Base-by-base conservation (phyloP, 371 early-diverging fungal genomes). In the Chytridium lagenaria region DNA sequence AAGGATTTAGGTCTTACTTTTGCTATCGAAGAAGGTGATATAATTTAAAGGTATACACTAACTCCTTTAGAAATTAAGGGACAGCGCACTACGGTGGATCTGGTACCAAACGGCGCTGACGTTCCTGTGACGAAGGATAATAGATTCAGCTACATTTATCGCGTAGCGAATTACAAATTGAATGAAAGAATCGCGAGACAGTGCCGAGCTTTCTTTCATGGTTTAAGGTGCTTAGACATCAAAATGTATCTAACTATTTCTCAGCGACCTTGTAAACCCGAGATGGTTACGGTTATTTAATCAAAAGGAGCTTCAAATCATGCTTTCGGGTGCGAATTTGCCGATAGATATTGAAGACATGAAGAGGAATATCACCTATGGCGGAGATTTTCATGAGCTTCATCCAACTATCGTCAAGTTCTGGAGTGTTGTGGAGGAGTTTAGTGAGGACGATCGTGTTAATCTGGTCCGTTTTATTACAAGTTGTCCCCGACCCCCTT, bases 381-480 rank as follows among this genome's bases (percentile, higher is more conserved):
- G 59, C 26, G 84, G 81, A 38, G 87, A 76, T 36, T 87, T 73
- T 70, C 69, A 72, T 40, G 78, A 75, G 1, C 22, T 28, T 16
- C 85, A 85, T 75, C 83, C 82, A 22, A 84, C 85, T 0, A 83
- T 86, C 31, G 31, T 36, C 19, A 74, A 85, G 28, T 92, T 98
- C 57, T 98, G 98, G 98, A 76, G 80, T 16, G 92, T 93, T 2
- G 87, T 96, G 1, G 77, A 85, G 39, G 79, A 83, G 16, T 85
- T 93, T 73, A 73, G 76, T 15, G 78, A 83, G 16, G 88, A 85
- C 37, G 85, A 95, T 72, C 86, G 90, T 5, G 84, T 87, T 71
- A 80, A 85, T 64, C 88, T 98, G 68, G 80, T 96, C 67, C 92
- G 92, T 77, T 98, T 96, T 83, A 90, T 94, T 0, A 98, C 98